Evolutionary conservation across 805 yeast genomes (phyloP).

Genomic region (Candida vaughaniae): DNA sequence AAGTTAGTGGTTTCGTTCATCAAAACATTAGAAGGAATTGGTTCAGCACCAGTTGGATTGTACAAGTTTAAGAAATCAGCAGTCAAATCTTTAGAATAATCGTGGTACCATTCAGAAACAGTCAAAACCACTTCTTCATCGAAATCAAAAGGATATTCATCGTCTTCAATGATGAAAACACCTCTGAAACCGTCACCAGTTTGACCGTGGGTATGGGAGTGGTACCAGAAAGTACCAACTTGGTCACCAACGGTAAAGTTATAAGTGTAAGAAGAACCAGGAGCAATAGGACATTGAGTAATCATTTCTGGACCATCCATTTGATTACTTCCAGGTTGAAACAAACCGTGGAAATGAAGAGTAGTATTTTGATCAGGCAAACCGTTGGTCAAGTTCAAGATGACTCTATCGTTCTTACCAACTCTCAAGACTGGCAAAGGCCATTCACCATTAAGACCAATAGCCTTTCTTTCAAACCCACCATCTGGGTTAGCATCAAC

Average conservation of each 20-base stretch:
- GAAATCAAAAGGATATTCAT: conserved; percentile 56
- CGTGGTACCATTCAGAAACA: conserved; percentile 65
- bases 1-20: conserved; percentile 64
- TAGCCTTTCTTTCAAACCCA: conserved; percentile 48
- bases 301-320: conserved; percentile 93
- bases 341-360: conserved; percentile 92
- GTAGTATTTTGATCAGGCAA: conserved; percentile 67
- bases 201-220: conserved; percentile 87
- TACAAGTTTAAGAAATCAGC: conserved; percentile 55
- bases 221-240: conserved; percentile 95
- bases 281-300: conserved; percentile 90
- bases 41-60: conserved; percentile 86
- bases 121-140: conserved; percentile 63
- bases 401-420: conserved; percentile 74
- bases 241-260: conserved; percentile 86
- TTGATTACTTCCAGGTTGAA: conserved; percentile 67
- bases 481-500: conserved; percentile 73
- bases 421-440: conserved; percentile 88
- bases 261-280: conserved; percentile 71
- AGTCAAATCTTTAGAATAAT: conserved; percentile 46
- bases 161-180: conserved; percentile 66
- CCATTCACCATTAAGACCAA: conserved; percentile 69
- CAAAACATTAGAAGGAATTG: conserved; percentile 65
- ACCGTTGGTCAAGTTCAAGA: conserved; percentile 73
- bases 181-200: conserved; percentile 94